Evolutionary conservation across 257 asterid species (phyloP).

Genomic region (Anisodus tanguticus): DNA sequence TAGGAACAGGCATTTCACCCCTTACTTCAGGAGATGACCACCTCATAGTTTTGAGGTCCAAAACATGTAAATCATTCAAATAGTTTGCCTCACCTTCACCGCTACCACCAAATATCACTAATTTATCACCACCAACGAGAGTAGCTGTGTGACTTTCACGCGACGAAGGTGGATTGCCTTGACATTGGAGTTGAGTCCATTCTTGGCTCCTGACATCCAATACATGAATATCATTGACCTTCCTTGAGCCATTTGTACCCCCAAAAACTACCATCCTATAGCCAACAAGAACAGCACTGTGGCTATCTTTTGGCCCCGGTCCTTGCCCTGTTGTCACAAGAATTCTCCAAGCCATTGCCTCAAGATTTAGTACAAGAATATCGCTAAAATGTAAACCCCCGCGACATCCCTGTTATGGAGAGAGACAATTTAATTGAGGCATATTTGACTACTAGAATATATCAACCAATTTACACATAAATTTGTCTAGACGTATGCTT

Average conservation of each 20-base stretch:
- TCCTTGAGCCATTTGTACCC: conserved; percentile 84
- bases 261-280: conserved; percentile 81
- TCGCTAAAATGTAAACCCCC: conserved; percentile 95
- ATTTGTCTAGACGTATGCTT: not conserved
- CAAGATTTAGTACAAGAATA: conserved; percentile 70
- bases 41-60: conserved; percentile 76
- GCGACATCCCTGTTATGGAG: conserved; percentile 69
- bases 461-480: not conserved
- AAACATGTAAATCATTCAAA: conserved; percentile 74
- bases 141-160: conserved; percentile 91
- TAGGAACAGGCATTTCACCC: conserved; percentile 68
- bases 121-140: conserved; percentile 55
- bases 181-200: conserved; percentile 78
- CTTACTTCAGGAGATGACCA: conserved; percentile 70
- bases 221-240: conserved; percentile 76
- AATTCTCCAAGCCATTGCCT: conserved; percentile 71
- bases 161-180: conserved; percentile 71
- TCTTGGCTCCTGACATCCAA: conserved; percentile 68
- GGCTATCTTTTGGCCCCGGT: conserved; percentile 96
- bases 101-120: conserved; percentile 88
- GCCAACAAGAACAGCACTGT: conserved; percentile 69
- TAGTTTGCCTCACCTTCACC: conserved; percentile 90
- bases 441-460: not conserved
- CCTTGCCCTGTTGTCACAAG: conserved; percentile 75
- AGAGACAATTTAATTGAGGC: not conserved